phyloP scores from a whole-genome alignment of 106 monocot genomes.

The Phalaenopsis equestris region DNA sequence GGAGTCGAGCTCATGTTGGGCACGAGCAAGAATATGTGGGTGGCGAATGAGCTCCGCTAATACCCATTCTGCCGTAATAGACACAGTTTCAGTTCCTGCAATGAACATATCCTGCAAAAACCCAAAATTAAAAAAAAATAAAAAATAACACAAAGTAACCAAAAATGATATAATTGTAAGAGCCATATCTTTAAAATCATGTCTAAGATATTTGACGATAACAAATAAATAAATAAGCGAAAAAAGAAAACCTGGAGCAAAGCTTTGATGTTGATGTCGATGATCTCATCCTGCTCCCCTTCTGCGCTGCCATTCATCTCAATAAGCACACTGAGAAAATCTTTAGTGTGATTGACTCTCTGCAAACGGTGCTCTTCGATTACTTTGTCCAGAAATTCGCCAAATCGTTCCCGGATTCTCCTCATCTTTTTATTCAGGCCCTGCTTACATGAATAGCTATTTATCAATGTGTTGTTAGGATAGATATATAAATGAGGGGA shows the following conservation, averaged over 20 bases:
- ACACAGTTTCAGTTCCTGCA: conserved; percentile 31
- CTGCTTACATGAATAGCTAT: not conserved
- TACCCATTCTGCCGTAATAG: conserved; percentile 31
- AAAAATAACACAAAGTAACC: not conserved
- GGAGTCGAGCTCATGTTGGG: conserved; percentile 28
- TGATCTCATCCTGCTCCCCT: not conserved
- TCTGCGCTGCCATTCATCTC: not conserved
- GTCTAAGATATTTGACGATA: too few relatives aligned
- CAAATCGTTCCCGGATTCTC: not conserved
- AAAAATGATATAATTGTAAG: too few relatives aligned
- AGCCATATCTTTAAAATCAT: too few relatives aligned
- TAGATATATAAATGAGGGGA: too few relatives aligned
- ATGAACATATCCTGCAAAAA: conserved; percentile 28
- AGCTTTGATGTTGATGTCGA: not conserved
- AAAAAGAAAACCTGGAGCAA: not conserved
- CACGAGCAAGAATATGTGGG: conserved; percentile 22
- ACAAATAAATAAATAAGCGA: too few relatives aligned
- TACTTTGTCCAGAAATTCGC: not conserved
- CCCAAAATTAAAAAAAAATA: not conserved
- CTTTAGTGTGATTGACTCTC: not conserved
- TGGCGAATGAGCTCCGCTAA: conserved; percentile 30
- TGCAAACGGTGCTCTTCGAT: not conserved
- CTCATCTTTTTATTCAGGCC: not conserved
- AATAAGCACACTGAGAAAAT: not conserved
- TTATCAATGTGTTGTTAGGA: too few relatives aligned